A percentile compares a stretch with the other conserved stretches of the same genome.
These are phyloP conservation scores for Yamadazyma kanchanaburiensis DNA, from an alignment of 1,139 yeast species.

Conservation along the genomic window DNA sequence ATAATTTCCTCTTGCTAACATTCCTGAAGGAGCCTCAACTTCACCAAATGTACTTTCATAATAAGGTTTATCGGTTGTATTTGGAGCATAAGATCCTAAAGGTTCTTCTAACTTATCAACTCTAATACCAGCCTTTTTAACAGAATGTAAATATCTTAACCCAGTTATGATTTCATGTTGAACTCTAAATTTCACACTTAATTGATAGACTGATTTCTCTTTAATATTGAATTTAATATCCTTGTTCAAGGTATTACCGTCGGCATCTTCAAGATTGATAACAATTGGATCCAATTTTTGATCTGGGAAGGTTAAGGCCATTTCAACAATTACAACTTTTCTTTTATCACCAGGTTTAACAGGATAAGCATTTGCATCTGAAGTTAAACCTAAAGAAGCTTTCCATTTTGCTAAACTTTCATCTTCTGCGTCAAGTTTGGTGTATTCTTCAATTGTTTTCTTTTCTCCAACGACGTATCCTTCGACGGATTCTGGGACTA, in stretches of 20 bases:
- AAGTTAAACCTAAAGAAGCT: constrained; percentile 73
- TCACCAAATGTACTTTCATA: constrained; percentile 78
- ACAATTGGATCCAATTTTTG: constrained; percentile 56
- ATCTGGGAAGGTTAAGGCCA: constrained; percentile 62
- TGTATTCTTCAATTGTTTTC: constrained; percentile 83
- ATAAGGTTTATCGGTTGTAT: constrained; percentile 75
- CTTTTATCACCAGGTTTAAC: constrained; percentile 69
- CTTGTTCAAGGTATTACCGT: constrained; percentile 45
- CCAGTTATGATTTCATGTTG: constrained; percentile 94
- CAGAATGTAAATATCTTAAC: constrained; percentile 76
- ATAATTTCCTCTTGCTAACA: constrained; percentile 84
- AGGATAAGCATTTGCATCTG: constrained; percentile 55
- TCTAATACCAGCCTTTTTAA: constrained; percentile 83
- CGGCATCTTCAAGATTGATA: constrained; percentile 59
- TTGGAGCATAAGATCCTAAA: constrained; percentile 88
- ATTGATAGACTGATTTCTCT: constrained; percentile 73
- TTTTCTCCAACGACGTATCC: constrained; percentile 80
- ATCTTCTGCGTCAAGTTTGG: constrained; percentile 83
- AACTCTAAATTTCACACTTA: constrained; percentile 74
- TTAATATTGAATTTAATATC: constrained; percentile 69
- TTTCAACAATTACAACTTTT: constrained; percentile 74
- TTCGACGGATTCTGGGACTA: constrained; percentile 59
- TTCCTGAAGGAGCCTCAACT: constrained; percentile 90
- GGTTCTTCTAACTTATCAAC: constrained; percentile 88
- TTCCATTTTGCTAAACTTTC: constrained; percentile 93